A percentile compares a stretch with the other conserved stretches of the same genome.
These are phyloP conservation scores for Picochlorum sp. DNA, from an alignment of 139 green algal genomes.

Conservation along the genomic window DNA sequence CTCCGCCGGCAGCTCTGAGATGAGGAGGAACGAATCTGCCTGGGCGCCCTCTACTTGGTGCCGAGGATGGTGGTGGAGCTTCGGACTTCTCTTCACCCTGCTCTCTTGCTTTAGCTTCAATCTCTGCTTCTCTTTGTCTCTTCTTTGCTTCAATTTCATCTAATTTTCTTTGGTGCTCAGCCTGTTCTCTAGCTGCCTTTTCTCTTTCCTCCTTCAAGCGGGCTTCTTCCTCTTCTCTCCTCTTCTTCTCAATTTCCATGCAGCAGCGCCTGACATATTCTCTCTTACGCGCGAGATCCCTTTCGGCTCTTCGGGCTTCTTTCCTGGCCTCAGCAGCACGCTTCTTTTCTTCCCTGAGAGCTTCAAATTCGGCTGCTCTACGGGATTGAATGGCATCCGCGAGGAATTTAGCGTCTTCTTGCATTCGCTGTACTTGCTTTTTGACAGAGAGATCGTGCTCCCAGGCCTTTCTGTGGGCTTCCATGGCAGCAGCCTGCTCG, in stretches of 20 bases:
- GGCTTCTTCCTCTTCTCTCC: slow-evolving; percentile 25
- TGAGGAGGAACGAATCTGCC: slow-evolving; percentile 12
- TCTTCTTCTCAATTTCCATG: slow-evolving; percentile 44
- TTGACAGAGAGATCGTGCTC: slow-evolving; percentile 81
- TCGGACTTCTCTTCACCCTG: slow-evolving; percentile 16
- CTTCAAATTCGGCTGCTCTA: slow-evolving; percentile 84
- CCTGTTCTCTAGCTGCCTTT: slow-evolving; percentile 15
- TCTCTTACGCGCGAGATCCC: slow-evolving; percentile 55
- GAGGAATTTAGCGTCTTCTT: slow-evolving; percentile 35
- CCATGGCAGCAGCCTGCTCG: slow-evolving; percentile 32
- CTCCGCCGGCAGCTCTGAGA: neutral
- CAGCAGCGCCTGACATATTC: slow-evolving; percentile 69
- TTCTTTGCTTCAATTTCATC: slow-evolving; percentile 27
- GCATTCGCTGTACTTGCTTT: slow-evolving; percentile 44
- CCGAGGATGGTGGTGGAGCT: neutral
- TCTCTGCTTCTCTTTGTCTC: slow-evolving; percentile 27
- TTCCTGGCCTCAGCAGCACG: neutral
- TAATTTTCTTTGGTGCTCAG: slow-evolving; percentile 26
- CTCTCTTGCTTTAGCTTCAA: slow-evolving; percentile 29
- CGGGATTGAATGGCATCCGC: slow-evolving; percentile 40
- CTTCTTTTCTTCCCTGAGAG: slow-evolving; percentile 16
- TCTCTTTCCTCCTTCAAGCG: slow-evolving; percentile 16
- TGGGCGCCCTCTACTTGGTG: neutral
- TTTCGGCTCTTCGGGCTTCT: slow-evolving; percentile 46
- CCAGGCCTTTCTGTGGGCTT: slow-evolving; percentile 52